These are phyloP conservation scores for Stephanocyclus meneghinianus DNA, from an alignment of 352 stramenopile species.

Conservation along the genomic window DNA sequence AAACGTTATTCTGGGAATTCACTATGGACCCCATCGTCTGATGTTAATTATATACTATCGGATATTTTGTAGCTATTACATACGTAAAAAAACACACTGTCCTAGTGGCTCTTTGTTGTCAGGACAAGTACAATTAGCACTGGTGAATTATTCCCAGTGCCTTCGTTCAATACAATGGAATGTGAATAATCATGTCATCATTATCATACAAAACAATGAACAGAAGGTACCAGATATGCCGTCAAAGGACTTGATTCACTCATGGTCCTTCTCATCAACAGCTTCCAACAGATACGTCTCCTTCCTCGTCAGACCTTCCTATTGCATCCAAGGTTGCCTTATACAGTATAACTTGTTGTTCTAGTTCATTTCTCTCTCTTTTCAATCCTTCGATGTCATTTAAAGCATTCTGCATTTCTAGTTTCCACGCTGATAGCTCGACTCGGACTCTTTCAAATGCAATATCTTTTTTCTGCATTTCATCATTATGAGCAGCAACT, in stretches of 20 bases:
- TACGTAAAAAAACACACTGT: too few species aligned
- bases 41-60: neutral
- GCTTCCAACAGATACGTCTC: neutral
- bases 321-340: conserved; percentile 30
- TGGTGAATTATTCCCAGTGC: too few species aligned
- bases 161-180: too few species aligned
- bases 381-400: conserved; percentile 61
- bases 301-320: conserved; percentile 12
- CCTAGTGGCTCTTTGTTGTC: too few species aligned
- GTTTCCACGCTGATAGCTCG: conserved; percentile 57
- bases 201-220: too few species aligned
- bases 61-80: too few species aligned
- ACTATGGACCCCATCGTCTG: neutral
- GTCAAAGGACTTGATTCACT: too few species aligned
- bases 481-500: conserved; percentile 32
- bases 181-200: too few species aligned
- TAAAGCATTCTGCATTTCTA: conserved; percentile 65
- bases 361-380: conserved; percentile 52
- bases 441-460: conserved; percentile 40
- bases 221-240: too few species aligned
- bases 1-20: neutral
- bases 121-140: too few species aligned
- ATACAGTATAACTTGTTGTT: conserved; percentile 35
- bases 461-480: conserved; percentile 37
- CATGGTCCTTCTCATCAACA: neutral